Evolutionary conservation across 257 asterid species (phyloP).

Genomic region (Nicotiana attenuata): DNA sequence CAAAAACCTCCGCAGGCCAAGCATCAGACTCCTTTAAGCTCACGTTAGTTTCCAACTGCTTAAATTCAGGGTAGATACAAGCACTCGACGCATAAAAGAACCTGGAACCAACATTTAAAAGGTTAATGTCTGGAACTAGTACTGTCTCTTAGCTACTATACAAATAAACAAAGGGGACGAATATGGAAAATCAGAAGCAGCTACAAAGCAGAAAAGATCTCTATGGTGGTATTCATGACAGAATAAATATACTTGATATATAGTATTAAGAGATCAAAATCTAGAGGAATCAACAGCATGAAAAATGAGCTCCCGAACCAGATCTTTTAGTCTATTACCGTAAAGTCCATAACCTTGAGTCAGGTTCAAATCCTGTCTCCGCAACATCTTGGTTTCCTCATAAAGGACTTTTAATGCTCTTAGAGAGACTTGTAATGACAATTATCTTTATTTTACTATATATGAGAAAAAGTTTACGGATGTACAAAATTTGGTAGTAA

Average conservation of each 20-base stretch:
- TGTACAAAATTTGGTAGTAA: neutral
- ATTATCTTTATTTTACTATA: neutral
- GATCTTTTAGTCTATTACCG: neutral
- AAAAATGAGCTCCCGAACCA: neutral
- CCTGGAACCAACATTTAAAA: conserved; percentile 30
- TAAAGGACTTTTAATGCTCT: neutral
- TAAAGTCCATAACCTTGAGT: neutral
- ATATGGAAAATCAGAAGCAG: neutral
- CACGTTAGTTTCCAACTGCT: conserved; percentile 87
- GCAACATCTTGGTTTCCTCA: neutral
- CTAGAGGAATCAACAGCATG: neutral
- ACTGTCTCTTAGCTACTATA: neutral
- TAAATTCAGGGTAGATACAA: conserved; percentile 88
- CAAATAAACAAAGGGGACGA: neutral
- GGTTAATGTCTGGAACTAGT: neutral
- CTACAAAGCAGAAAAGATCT: neutral
- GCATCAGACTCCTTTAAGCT: conserved; percentile 96
- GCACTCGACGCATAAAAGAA: conserved; percentile 93
- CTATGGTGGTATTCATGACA: neutral
- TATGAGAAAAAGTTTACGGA: neutral
- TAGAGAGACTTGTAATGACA: neutral
- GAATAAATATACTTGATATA: neutral
- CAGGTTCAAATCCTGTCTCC: neutral
- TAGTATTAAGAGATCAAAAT: neutral
- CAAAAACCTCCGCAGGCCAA: conserved; percentile 90